Conservation (phyloP, 2,329 filamentous ascomycete species). For the Botryotinia convoluta region DNA sequence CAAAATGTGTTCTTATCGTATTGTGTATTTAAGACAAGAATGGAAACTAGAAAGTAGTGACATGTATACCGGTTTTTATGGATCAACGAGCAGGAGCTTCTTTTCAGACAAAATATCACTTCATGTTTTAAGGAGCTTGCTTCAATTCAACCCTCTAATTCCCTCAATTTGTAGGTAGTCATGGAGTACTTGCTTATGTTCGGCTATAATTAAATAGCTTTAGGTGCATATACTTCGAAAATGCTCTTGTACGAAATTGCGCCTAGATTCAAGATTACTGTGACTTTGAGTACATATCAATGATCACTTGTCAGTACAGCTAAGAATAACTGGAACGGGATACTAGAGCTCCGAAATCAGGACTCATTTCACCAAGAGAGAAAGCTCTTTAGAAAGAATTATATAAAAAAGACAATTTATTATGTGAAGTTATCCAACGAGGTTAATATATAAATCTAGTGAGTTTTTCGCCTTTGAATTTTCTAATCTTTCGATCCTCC, state of each 20-base stretch:
- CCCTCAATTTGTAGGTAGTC: not conserved
- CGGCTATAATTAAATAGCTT: fast-evolving
- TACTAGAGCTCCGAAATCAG: not conserved
- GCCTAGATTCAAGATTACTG: no score
- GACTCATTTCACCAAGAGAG: not conserved
- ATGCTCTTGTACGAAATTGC: not conserved
- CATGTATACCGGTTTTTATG: not conserved
- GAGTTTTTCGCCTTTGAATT: not conserved
- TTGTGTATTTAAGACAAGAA: no score
- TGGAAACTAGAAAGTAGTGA: no score
- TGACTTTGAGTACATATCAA: no score
- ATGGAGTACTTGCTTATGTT: not conserved
- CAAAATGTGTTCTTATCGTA: not conserved
- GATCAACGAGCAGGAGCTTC: not conserved
- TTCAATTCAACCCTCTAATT: fast-evolving
- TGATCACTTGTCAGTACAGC: not conserved
- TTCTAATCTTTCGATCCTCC: fast-evolving
- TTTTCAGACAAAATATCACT: fast-evolving
- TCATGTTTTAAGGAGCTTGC: not conserved
- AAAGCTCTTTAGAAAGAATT: fast-evolving
- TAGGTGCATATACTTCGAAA: not conserved
- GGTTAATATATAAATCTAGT: no score
- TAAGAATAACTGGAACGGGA: not conserved
- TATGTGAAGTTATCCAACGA: not conserved
- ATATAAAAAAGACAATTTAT: not conserved